These are phyloP conservation scores for Alternaria viburni DNA, from an alignment of 2,329 filamentous ascomycete genomes.

Conservation along the genomic window DNA sequence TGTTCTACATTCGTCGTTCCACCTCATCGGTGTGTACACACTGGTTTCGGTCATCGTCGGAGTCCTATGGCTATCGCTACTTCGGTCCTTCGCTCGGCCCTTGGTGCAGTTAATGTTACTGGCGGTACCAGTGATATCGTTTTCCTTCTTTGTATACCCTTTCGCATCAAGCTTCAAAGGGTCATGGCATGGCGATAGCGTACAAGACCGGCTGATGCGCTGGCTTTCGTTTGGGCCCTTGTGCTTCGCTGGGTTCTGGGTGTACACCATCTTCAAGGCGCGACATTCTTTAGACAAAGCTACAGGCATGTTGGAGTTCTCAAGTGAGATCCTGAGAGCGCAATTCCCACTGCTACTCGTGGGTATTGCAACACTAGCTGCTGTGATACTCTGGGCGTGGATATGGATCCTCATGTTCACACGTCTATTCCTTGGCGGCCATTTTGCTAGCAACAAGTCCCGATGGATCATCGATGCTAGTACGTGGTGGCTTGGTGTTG, in stretches of 20 bases:
- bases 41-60: slow-evolving; percentile 88
- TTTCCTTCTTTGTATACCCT: slow-evolving; percentile 90
- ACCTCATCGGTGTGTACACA: slow-evolving; percentile 89
- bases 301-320: slow-evolving; percentile 89
- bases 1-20: slow-evolving; percentile 82
- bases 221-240: slow-evolving; percentile 82
- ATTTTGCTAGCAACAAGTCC: slow-evolving; percentile 63
- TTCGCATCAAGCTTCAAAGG: slow-evolving; percentile 89
- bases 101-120: slow-evolving; percentile 81
- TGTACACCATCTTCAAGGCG: slow-evolving; percentile 81
- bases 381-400: slow-evolving; percentile 91
- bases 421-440: slow-evolving; percentile 90
- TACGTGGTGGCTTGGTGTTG: slow-evolving; percentile 94
- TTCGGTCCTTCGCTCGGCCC: slow-evolving; percentile 86
- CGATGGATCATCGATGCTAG: slow-evolving; percentile 84
- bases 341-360: slow-evolving; percentile 83
- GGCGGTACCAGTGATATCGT: slow-evolving; percentile 82
- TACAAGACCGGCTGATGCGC: slow-evolving; percentile 91
- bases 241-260: slow-evolving; percentile 75
- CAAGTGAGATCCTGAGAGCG: slow-evolving; percentile 82
- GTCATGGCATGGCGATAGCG: slow-evolving; percentile 70
- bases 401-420: slow-evolving; percentile 97
- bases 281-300: slow-evolving; percentile 82
- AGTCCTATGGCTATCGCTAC: slow-evolving; percentile 84
- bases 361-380: slow-evolving; percentile 77